Percentiles rank a stretch among this genome's conserved stretches.
Evolutionary conservation across 306 rosid genomes (phyloP).

Genomic region (Trichosanthes truncata): DNA sequence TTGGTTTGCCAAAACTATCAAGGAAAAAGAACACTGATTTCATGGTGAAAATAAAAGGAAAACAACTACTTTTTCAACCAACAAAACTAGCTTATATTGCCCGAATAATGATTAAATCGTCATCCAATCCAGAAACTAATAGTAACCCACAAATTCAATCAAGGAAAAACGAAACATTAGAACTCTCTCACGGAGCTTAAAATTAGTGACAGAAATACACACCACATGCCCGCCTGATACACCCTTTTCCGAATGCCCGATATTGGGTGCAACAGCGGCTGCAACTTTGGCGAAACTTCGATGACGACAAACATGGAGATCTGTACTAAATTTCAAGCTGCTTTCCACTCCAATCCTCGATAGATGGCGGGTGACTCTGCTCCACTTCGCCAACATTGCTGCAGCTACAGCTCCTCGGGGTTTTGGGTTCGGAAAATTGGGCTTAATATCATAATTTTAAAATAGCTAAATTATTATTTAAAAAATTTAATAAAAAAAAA

Average conservation of each 20-base stretch:
- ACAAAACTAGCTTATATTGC: background rate
- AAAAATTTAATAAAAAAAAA: too few species aligned
- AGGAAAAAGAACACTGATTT: background rate
- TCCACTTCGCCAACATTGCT: slow-evolving; percentile 57
- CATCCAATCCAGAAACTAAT: background rate
- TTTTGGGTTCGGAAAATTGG: background rate
- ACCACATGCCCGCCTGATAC: slow-evolving; percentile 25
- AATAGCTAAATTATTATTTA: too few species aligned
- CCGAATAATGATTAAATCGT: background rate
- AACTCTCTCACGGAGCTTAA: background rate
- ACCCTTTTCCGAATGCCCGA: slow-evolving; percentile 19
- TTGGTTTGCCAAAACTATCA: background rate
- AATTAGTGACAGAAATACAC: background rate
- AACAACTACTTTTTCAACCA: background rate
- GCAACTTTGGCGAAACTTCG: slow-evolving; percentile 49
- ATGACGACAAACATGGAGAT: slow-evolving; percentile 17
- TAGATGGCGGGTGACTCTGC: slow-evolving; percentile 35
- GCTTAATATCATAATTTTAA: background rate
- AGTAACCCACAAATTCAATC: background rate
- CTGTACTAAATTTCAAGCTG: slow-evolving; percentile 15
- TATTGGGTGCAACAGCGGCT: slow-evolving; percentile 31
- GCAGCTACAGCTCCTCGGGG: background rate
- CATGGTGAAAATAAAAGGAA: background rate
- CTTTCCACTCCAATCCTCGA: slow-evolving; percentile 35
- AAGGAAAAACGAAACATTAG: background rate